Conservation (phyloP, 176 grass and related monocot species). For the Thinopyrum elongatum region DNA sequence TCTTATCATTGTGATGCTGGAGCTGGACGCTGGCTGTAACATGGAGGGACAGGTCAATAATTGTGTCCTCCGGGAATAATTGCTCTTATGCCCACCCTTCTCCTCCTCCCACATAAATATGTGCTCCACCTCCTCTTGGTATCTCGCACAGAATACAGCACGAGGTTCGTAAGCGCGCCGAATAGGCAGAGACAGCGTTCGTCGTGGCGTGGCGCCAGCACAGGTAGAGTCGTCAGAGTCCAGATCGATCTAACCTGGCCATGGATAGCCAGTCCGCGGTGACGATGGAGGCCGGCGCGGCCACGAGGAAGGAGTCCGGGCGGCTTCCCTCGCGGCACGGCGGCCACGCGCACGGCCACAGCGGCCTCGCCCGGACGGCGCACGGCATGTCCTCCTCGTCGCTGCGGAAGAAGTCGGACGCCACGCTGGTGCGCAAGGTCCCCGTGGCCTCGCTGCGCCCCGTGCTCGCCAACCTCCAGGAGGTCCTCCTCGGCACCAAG, state of each 20-base stretch:
- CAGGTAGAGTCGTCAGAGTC: too few relatives aligned
- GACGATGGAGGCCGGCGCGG: constrained; percentile 19
- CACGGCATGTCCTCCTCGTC: constrained; percentile 79
- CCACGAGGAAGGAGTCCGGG: constrained; percentile 22
- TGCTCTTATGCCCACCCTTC: too few relatives aligned
- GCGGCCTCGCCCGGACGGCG: constrained; percentile 55
- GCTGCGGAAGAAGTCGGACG: constrained; percentile 83
- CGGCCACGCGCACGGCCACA: constrained; percentile 22
- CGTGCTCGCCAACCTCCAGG: constrained; percentile 72
- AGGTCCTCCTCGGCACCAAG: constrained; percentile 92
- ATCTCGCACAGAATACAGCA: background rate
- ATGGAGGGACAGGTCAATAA: background rate
- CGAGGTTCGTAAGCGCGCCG: background rate
- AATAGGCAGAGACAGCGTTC: too few relatives aligned
- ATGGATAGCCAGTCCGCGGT: background rate
- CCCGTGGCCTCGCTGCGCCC: constrained; percentile 40
- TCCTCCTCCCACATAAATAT: background rate
- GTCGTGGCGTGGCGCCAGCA: background rate
- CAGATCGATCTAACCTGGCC: background rate
- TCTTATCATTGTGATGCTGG: background rate
- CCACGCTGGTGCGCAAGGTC: constrained; percentile 63
- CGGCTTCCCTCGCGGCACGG: constrained; percentile 22
- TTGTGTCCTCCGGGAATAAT: background rate
- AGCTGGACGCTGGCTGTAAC: background rate
- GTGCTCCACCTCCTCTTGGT: background rate